Percentiles rank a stretch among this genome's conserved stretches.
Conservation (phyloP, 2,329 filamentous ascomycete species). For the Aureobasidium subglaciale region DNA sequence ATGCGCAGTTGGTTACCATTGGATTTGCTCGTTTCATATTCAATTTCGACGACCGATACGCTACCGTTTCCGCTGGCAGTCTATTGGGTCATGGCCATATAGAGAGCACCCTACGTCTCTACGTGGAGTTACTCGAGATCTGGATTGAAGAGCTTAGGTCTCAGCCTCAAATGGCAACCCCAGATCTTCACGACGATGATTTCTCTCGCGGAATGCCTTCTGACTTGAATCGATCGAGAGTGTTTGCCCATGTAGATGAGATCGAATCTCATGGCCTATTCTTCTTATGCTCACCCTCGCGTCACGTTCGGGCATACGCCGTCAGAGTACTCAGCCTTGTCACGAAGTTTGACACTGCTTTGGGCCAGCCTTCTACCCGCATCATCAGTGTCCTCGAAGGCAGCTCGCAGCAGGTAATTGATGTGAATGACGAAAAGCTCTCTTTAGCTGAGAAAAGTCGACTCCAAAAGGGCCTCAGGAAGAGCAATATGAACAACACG, state of each 20-base stretch:
- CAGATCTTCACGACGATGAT: constrained; percentile 60
- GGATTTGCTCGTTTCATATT: constrained; percentile 97
- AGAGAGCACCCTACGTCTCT: constrained; percentile 84
- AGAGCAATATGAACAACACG: constrained; percentile 74
- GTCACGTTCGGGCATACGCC: constrained; percentile 79
- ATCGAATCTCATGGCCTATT: constrained; percentile 95
- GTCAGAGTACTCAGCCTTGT: constrained; percentile 88
- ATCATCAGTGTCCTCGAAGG: constrained; percentile 90
- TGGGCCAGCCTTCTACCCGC: constrained; percentile 68
- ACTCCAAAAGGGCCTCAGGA: constrained; percentile 81
- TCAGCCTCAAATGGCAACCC: constrained; percentile 61
- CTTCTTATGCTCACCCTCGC: constrained; percentile 93
- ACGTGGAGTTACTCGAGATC: constrained; percentile 87
- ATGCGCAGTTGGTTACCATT: constrained; percentile 92
- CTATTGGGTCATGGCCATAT: constrained; percentile 93
- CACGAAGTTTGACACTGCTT: constrained; percentile 83
- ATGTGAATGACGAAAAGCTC: constrained; percentile 84
- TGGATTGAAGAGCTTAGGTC: constrained; percentile 88
- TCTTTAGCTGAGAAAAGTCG: constrained; percentile 89
- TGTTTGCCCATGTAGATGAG: constrained; percentile 91
- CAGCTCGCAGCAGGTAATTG: constrained; percentile 80
- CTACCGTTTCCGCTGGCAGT: constrained; percentile 95
- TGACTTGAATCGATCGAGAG: constrained; percentile 63
- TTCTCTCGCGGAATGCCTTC: constrained; percentile 37
- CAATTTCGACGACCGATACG: constrained; percentile 94